phyloP scores from a whole-genome alignment of 768 basidiomycete species.

The Tricholoma sp. region DNA sequence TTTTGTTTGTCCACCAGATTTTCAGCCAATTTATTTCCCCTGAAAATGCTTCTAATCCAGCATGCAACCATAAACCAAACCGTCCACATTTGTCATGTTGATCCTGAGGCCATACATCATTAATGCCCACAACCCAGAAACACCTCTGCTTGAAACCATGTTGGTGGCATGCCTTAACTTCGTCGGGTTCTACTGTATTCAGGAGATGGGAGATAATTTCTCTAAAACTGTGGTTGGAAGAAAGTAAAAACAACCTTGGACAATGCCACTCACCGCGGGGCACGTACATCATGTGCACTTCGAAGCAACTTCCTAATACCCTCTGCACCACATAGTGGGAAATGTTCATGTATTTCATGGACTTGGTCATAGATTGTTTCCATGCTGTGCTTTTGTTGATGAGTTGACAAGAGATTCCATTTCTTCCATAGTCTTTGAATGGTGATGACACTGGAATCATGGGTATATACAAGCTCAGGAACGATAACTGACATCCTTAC shows the following conservation, averaged over 20 bases:
- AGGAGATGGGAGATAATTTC: background rate
- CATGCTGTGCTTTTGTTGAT: background rate
- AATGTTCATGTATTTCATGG: background rate
- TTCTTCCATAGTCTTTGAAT: background rate
- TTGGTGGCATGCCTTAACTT: constrained; percentile 13
- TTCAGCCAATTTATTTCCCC: constrained; percentile 25
- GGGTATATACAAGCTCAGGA: background rate
- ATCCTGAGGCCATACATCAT: constrained; percentile 30
- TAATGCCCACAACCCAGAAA: constrained; percentile 38
- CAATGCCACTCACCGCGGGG: background rate
- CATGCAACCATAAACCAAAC: constrained; percentile 32
- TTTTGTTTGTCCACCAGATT: constrained; percentile 30
- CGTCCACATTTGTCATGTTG: constrained; percentile 41
- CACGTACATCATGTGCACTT: background rate
- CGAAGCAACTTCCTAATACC: background rate
- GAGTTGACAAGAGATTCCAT: background rate
- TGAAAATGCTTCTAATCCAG: constrained; percentile 22
- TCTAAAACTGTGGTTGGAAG: background rate
- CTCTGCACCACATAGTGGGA: background rate
- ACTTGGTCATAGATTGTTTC: background rate
- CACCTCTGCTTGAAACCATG: constrained; percentile 16
- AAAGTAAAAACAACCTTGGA: background rate
- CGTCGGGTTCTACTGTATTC: constrained; percentile 3
- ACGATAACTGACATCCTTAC: background rate
- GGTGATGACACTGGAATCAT: background rate